Percentiles rank a stretch among this genome's conserved stretches.
These are phyloP conservation scores for Mariannaea sp. DNA, from an alignment of 2,329 filamentous ascomycete genomes.

Conservation along the genomic window DNA sequence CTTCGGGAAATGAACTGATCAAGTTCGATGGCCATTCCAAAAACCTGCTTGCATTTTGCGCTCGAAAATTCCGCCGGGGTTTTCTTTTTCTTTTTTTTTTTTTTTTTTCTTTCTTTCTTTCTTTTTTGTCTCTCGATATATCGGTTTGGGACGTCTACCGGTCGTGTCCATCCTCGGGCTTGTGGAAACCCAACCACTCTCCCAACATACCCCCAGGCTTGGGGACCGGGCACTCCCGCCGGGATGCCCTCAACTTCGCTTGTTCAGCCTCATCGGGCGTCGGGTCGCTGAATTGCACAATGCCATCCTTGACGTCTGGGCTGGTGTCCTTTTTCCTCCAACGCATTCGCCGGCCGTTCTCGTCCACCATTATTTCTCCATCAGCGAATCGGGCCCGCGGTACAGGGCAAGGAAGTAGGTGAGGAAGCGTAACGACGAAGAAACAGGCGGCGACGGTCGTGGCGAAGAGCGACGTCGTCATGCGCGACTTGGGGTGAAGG, in stretches of 20 bases:
- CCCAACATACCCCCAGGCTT: conserved; percentile 83
- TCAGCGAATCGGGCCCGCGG: conserved; percentile 78
- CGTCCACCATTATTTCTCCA: conserved; percentile 56
- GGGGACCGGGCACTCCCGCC: conserved; percentile 86
- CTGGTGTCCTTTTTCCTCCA: conserved; percentile 47
- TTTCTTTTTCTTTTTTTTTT: too few species aligned
- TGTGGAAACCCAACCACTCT: conserved; percentile 73
- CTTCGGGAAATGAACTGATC: background rate
- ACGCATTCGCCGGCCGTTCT: conserved; percentile 51
- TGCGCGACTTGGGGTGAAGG: conserved; percentile 90
- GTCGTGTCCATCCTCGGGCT: conserved; percentile 34
- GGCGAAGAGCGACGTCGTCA: conserved; percentile 92
- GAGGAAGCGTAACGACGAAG: conserved; percentile 87
- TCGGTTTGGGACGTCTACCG: conserved; percentile 34
- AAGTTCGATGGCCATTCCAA: too few species aligned
- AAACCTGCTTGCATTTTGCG: too few species aligned
- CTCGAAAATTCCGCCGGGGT: too few species aligned
- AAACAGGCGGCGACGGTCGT: conserved; percentile 90
- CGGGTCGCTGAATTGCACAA: conserved; percentile 53
- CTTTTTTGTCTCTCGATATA: too few species aligned
- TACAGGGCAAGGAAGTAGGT: conserved; percentile 88
- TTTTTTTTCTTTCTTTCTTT: too few species aligned
- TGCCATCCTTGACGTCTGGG: conserved; percentile 50
- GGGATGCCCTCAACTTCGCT: conserved; percentile 47
- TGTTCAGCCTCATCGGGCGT: conserved; percentile 44